These are phyloP conservation scores for Gloeostereum incarnatum DNA, from an alignment of 768 basidiomycete genomes.

Conservation along the genomic window DNA sequence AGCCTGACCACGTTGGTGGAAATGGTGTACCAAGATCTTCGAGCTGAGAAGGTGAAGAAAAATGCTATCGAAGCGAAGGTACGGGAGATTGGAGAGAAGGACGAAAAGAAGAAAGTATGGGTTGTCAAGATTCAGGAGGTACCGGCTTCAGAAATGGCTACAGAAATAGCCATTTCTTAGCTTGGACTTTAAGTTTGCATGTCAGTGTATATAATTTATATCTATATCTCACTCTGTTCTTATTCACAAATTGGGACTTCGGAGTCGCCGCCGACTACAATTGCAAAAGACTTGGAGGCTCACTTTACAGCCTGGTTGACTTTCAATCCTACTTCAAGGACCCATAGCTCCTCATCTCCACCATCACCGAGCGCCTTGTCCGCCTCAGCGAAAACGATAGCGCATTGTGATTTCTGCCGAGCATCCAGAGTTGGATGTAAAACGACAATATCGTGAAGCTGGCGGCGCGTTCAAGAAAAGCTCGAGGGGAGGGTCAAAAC, in stretches of 20 bases:
- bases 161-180: too few relatives aligned
- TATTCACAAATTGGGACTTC: too few relatives aligned
- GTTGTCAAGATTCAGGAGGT: too few relatives aligned
- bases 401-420: slow-evolving; percentile 72
- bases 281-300: too few relatives aligned
- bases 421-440: slow-evolving; percentile 75
- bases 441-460: slow-evolving; percentile 90
- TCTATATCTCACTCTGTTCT: too few relatives aligned
- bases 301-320: slow-evolving; percentile 67
- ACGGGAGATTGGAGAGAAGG: slow-evolving; percentile 67
- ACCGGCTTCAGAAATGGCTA: too few relatives aligned
- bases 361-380: slow-evolving; percentile 96
- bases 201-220: too few relatives aligned
- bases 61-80: slow-evolving; percentile 78
- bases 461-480: slow-evolving; percentile 11
- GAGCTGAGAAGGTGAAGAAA: slow-evolving; percentile 69
- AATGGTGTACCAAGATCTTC: slow-evolving; percentile 60
- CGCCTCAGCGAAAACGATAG: slow-evolving; percentile 83
- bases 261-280: too few relatives aligned
- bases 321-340: slow-evolving; percentile 78
- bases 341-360: slow-evolving; percentile 95
- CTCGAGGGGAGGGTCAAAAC: slow-evolving; percentile 5
- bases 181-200: too few relatives aligned
- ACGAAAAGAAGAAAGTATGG: slow-evolving; percentile 68
- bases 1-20: slow-evolving; percentile 65